Conservation (phyloP, 2,329 filamentous ascomycete genomes). For the Byssoonygena ceratinophila region DNA sequence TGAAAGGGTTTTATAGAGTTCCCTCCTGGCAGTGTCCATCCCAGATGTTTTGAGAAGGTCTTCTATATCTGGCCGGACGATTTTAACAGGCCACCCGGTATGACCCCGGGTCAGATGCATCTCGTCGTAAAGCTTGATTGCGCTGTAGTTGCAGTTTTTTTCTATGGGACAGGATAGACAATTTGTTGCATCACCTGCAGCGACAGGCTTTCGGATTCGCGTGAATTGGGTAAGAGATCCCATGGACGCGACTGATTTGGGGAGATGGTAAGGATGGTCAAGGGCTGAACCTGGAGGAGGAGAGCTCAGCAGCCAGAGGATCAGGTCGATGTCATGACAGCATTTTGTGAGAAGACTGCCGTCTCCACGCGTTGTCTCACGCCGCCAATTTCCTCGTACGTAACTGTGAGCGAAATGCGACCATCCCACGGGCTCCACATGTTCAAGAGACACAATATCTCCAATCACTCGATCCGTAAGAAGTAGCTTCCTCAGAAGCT, state of each 20-base stretch:
- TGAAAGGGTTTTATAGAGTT: constrained; percentile 39
- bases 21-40: constrained; percentile 40
- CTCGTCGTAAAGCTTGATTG: constrained; percentile 70
- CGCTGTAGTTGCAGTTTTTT: constrained; percentile 69
- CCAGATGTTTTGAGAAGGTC: constrained; percentile 48
- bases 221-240: constrained; percentile 72
- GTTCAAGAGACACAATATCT: constrained; percentile 73
- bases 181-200: constrained; percentile 69
- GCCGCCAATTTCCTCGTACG: constrained; percentile 87
- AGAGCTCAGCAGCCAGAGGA: constrained; percentile 82
- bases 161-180: constrained; percentile 73
- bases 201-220: constrained; percentile 60
- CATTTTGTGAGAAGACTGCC: constrained; percentile 79
- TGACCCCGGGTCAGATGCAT: constrained; percentile 56
- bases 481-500: constrained; percentile 67
- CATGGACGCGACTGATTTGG: constrained; percentile 61
- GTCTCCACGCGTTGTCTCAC: constrained; percentile 62
- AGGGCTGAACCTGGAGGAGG: constrained; percentile 42
- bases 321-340: constrained; percentile 88
- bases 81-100: constrained; percentile 69
- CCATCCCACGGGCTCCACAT: constrained; percentile 90
- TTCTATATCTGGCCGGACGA: constrained; percentile 88
- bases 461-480: constrained; percentile 67
- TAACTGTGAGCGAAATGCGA: constrained; percentile 93
- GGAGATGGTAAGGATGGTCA: constrained; percentile 54